phyloP scores from a whole-genome alignment of 768 basidiomycete species.

The Hortiboletus campestris region DNA sequence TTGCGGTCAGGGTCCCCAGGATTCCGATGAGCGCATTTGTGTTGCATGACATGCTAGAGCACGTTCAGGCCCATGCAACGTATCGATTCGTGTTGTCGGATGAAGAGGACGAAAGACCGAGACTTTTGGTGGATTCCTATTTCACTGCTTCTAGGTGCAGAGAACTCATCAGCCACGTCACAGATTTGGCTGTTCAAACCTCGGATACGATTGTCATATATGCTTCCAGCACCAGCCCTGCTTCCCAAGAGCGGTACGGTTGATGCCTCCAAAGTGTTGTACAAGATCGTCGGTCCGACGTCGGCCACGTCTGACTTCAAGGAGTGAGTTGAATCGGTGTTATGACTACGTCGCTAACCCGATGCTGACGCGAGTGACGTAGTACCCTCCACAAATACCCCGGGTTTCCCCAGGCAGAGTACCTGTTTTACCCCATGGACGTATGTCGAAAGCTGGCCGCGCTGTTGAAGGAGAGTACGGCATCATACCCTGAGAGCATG shows the following conservation, averaged over 20 bases:
- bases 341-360: background rate
- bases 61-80: slow-evolving; percentile 87
- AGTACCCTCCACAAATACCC: slow-evolving; percentile 71
- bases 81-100: slow-evolving; percentile 89
- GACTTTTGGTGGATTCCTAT: slow-evolving; percentile 62
- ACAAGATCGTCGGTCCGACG: slow-evolving; percentile 68
- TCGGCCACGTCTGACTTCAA: slow-evolving; percentile 38
- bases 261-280: slow-evolving; percentile 80
- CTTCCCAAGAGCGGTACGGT: slow-evolving; percentile 63
- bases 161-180: background rate
- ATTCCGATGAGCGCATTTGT: slow-evolving; percentile 85
- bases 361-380: background rate
- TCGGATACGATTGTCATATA: slow-evolving; percentile 75
- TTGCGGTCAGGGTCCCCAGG: slow-evolving; percentile 31
- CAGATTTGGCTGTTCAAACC: slow-evolving; percentile 98
- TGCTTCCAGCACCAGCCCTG: slow-evolving; percentile 49
- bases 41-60: slow-evolving; percentile 87
- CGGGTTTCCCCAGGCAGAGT: slow-evolving; percentile 86
- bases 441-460: slow-evolving; percentile 71
- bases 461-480: slow-evolving; percentile 74
- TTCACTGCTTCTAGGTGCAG: background rate
- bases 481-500: slow-evolving; percentile 70
- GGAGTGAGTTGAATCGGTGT: slow-evolving; percentile 11
- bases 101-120: slow-evolving; percentile 78
- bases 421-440: slow-evolving; percentile 76